Evolutionary conservation across 2,329 filamentous ascomycete genomes (phyloP).

Genomic region (Claviceps sp.): DNA sequence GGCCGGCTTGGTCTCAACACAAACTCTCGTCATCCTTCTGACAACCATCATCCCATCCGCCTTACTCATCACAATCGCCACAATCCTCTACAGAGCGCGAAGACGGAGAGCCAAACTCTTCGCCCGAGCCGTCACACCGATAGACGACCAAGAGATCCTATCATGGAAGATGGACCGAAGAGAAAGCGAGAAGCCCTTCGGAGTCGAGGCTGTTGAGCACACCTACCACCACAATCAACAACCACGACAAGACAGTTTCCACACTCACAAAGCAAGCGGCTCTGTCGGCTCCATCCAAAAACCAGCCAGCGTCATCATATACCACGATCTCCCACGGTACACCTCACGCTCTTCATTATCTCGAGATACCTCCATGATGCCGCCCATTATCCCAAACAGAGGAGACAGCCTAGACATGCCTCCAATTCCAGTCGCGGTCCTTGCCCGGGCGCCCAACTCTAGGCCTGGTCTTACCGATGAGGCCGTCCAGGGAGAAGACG

Average conservation of each 20-base stretch:
- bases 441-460: slow-evolving; percentile 49
- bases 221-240: neutral
- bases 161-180: slow-evolving; percentile 40
- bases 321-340: slow-evolving; percentile 22
- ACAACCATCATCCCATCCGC: slow-evolving; percentile 36
- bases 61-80: slow-evolving; percentile 20
- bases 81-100: slow-evolving; percentile 25
- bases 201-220: neutral
- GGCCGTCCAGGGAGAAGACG: slow-evolving; percentile 43
- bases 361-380: slow-evolving; percentile 17
- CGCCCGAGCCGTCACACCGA: slow-evolving; percentile 44
- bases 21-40: slow-evolving; percentile 30
- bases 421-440: slow-evolving; percentile 33
- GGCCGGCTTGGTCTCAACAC: neutral
- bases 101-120: slow-evolving; percentile 30
- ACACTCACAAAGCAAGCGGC: slow-evolving; percentile 14
- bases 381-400: slow-evolving; percentile 14
- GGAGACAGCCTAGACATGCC: slow-evolving; percentile 32
- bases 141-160: slow-evolving; percentile 52
- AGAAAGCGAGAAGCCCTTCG: slow-evolving; percentile 16
- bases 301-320: slow-evolving; percentile 41
- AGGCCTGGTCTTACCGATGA: slow-evolving; percentile 49
- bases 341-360: slow-evolving; percentile 11
- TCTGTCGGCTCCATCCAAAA: slow-evolving; percentile 27
- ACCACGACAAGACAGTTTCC: slow-evolving; percentile 7